A percentile compares a stretch with the other conserved stretches of the same genome.
phyloP scores from a whole-genome alignment of 2,329 filamentous ascomycete genomes.

The Neurospora sp. region DNA sequence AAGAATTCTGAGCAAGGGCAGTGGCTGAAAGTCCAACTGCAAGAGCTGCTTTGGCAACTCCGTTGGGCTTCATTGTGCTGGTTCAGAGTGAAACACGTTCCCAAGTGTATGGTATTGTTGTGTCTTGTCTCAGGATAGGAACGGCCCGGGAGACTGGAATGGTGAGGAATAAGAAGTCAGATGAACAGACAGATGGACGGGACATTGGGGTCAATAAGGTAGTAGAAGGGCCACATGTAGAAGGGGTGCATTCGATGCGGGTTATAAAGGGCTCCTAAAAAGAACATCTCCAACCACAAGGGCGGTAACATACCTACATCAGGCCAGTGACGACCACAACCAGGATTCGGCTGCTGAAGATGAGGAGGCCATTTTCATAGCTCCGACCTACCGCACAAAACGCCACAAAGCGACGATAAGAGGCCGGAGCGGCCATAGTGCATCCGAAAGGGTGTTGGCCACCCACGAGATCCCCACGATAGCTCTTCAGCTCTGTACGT shows the following conservation, averaged over 20 bases:
- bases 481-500: not conserved
- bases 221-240: not conserved
- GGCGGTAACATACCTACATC: not conserved
- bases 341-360: not conserved
- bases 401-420: not conserved
- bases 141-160: not conserved
- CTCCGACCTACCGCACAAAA: not conserved
- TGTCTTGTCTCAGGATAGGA: not conserved
- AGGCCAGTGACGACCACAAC: not conserved
- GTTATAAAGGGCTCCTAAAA: not conserved
- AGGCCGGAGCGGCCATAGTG: not conserved
- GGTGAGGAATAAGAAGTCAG: not conserved
- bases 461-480: not conserved
- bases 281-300: not conserved
- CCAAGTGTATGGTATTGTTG: not conserved
- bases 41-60: constrained; percentile 6
- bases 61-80: constrained; percentile 10
- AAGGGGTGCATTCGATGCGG: not conserved
- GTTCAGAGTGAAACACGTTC: not conserved
- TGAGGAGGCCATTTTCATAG: not conserved
- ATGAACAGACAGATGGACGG: not conserved
- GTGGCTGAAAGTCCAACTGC: constrained; percentile 11
- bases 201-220: not conserved
- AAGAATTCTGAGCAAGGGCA: constrained; percentile 14
- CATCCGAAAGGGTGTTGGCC: not conserved